Evolutionary conservation across 2,329 filamentous ascomycete species (phyloP), one percentile per base, ranked within the genome.

Genomic region (Sporothrix pseudoabietina): DNA sequence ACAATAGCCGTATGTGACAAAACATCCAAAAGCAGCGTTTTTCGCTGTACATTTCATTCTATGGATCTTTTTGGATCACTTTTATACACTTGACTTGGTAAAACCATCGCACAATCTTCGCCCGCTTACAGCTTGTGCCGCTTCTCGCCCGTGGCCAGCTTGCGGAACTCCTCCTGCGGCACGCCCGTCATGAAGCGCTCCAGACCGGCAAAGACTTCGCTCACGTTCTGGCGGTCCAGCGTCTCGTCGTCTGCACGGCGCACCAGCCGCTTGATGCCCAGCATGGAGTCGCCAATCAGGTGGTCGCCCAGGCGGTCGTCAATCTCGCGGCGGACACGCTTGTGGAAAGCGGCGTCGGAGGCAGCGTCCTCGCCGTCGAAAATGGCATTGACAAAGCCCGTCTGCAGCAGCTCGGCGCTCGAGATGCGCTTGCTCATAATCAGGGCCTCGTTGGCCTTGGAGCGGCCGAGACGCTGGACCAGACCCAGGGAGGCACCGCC

Each of bases 371-470:
- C 89, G 32, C 87, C 90, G 75, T 85, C 83, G 76, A 98, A 92
- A 19, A 97, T 86, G 81, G 91, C 92, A 78, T 98, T 98, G 61
- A 97, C 93, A 79, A 94, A 98, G 0, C 95, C 94, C 2, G 88
- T 87, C 9, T 86, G 83, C 75, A 94, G 85, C 41, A 98, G 85
- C 79, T 97, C 94, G 32, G 91, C 88, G 41, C 88, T 88, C 0
- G 85, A 81, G 77, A 98, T 92, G 61, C 90, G 87, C 81, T 92
- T 92, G 78, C 92, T 94, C 91, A 97, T 96, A 77, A 99, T 90
- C 14, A 98, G 87, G 14, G 96, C 95, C 85, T 98, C 96, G 79
- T 97, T 97, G 10, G 94, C 94, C 80, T 93, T 92, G 74, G 88
- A 85, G 69, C 94, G 87, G 0, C 96, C 96, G 32, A 98, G 85